Evolutionary conservation across 2,329 filamentous ascomycete genomes (phyloP).

Genomic region (Sporothrix sp.): DNA sequence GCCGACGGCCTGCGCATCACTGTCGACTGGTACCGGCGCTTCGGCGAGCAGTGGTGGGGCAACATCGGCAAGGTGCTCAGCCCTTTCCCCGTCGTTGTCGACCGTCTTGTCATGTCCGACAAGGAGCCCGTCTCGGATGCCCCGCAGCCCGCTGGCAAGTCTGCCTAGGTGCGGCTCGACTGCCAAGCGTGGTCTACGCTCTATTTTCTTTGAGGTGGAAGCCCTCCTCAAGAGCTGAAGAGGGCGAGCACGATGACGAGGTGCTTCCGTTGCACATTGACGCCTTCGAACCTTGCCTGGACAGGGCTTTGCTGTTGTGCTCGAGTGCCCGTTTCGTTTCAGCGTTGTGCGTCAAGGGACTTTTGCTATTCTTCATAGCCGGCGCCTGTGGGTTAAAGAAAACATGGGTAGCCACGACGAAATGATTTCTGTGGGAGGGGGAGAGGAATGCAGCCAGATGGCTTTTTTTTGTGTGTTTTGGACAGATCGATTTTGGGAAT

Average conservation of each 20-base stretch:
- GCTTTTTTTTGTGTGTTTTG: neutral
- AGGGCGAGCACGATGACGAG: too few species aligned
- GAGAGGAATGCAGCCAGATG: neutral
- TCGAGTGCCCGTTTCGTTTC: too few species aligned
- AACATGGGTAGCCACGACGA: neutral
- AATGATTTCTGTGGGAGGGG: neutral
- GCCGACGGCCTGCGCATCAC: constrained; percentile 53
- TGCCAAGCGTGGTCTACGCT: neutral
- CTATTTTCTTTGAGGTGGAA: neutral
- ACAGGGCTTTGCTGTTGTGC: too few species aligned
- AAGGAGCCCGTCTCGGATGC: constrained; percentile 30
- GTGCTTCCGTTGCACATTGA: too few species aligned
- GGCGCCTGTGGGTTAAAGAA: neutral
- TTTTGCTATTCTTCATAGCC: neutral
- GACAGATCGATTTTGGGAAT: constrained; percentile 3
- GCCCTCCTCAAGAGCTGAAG: neutral
- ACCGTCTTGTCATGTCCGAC: constrained; percentile 45
- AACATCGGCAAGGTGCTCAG: constrained; percentile 59
- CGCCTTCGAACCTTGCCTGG: too few species aligned
- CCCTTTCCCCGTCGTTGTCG: constrained; percentile 53
- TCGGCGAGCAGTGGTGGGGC: constrained; percentile 62
- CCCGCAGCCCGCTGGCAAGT: constrained; percentile 18
- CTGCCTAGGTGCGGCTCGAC: neutral
- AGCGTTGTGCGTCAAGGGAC: too few species aligned
- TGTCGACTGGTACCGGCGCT: constrained; percentile 59